phyloP scores from a whole-genome alignment of 257 asterid genomes.

The Penstemon eatonii region DNA sequence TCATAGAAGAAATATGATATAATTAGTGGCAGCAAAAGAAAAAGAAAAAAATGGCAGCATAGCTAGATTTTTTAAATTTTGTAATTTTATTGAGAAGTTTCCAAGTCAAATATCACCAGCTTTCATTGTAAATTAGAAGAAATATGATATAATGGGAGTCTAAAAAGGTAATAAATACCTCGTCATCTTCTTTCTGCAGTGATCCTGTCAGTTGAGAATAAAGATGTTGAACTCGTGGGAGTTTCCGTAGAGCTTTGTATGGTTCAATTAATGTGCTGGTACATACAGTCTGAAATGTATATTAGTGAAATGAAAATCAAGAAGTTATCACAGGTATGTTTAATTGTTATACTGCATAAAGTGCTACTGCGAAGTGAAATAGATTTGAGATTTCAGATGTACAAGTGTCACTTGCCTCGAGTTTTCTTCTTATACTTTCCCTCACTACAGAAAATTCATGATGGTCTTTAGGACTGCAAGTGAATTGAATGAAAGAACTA shows the following conservation, averaged over 20 bases:
- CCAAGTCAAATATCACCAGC: background rate
- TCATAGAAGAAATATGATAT: background rate
- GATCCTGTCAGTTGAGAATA: conserved; percentile 76
- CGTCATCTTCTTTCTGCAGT: conserved; percentile 74
- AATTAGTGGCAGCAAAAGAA: too few species aligned
- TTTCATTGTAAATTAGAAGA: conserved; percentile 5
- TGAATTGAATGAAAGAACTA: conserved; percentile 13
- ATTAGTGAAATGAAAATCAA: conserved; percentile 18
- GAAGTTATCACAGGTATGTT: background rate
- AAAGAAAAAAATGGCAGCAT: background rate
- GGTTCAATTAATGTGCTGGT: conserved; percentile 64
- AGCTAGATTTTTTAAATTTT: background rate
- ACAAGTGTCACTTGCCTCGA: conserved; percentile 68
- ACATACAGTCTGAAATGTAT: conserved; percentile 59
- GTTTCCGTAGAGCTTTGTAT: conserved; percentile 78
- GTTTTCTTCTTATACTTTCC: conserved; percentile 70
- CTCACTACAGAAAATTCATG: conserved; percentile 88
- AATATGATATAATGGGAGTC: background rate
- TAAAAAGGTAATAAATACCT: conserved; percentile 46
- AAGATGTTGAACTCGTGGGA: conserved; percentile 89
- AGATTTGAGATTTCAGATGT: background rate
- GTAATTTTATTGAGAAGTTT: background rate
- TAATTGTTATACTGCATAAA: background rate
- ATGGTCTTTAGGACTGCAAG: conserved; percentile 81
- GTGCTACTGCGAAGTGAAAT: background rate